A percentile compares a stretch with the other conserved stretches of the same genome.
Conservation (phyloP, 2,329 filamentous ascomycete species). For the Nothomitra cinnamomea region DNA sequence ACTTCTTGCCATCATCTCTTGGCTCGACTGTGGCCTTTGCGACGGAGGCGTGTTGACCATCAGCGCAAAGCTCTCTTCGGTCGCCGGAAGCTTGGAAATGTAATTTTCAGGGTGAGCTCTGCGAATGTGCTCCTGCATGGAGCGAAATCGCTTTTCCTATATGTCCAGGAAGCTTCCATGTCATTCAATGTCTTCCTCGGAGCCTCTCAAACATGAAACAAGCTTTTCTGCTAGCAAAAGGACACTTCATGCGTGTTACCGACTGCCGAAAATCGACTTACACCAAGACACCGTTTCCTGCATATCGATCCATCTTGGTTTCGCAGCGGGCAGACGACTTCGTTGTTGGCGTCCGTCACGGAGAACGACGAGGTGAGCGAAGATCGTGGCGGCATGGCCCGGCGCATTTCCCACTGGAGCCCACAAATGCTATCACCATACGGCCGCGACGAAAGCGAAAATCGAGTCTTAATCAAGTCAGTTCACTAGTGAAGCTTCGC, state of each 20-base stretch:
- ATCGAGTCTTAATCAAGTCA: background rate
- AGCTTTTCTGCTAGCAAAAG: conserved; percentile 8
- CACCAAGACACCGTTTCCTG: conserved; percentile 92
- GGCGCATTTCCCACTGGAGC: conserved; percentile 19
- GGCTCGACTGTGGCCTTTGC: conserved; percentile 42
- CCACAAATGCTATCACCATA: background rate
- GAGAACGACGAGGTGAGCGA: conserved; percentile 82
- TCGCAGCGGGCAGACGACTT: conserved; percentile 88
- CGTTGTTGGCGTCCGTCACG: conserved; percentile 80
- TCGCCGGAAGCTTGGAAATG: conserved; percentile 92
- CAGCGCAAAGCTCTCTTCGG: conserved; percentile 89
- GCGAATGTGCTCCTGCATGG: conserved; percentile 98
- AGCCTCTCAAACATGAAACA: conserved; percentile 7
- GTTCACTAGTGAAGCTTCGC: background rate
- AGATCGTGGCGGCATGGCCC: conserved; percentile 73
- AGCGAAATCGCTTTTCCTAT: conserved; percentile 89
- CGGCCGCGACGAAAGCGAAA: background rate
- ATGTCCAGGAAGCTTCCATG: conserved; percentile 6
- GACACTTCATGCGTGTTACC: too few relatives aligned
- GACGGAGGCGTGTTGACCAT: conserved; percentile 88
- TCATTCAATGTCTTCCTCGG: background rate
- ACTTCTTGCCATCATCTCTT: conserved; percentile 20
- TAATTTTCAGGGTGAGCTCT: conserved; percentile 94
- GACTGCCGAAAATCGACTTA: conserved; percentile 39
- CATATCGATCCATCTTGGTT: conserved; percentile 96